Base-by-base conservation (phyloP, 768 basidiomycete genomes). In the Mycena venus region DNA sequence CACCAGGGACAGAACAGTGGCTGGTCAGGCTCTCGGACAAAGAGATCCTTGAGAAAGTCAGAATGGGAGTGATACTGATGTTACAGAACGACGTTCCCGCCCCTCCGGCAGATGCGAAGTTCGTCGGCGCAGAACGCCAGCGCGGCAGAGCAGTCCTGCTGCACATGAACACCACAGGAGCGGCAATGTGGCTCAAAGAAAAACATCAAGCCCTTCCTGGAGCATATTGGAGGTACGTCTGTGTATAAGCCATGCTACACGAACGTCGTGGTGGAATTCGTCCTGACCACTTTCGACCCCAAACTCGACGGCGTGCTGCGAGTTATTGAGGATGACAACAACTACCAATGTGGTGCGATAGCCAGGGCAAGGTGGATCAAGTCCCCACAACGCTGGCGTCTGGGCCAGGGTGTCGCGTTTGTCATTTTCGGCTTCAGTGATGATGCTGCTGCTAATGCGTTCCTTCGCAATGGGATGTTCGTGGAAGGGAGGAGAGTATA, bases 311-410 rank as follows among this genome's bases (percentile, higher is more conserved):
- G 31, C 0, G 59, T 27, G 0, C 49, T 77, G 2, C 21, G 47
- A 0, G 36, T 21, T 3, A 55, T 80, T 0, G 81, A 83, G 42
- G 14, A 47, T 0, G 70, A 75, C n/a, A 80, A 72, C 27, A 59
- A 59, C 21, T 38, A 80, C 1, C 34, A 17, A 7, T 0, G 29
- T 0, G 67, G 70, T 0, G 29, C 47, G 8, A 73, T 84, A 1
- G 40, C 34, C 0, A 31, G n/a, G 1, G 77, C 79, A 0, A 58
- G 70, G 8, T 86, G 75, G 78, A 78, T 85, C 12, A 84, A 84
- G 49, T 74, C 79, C 0, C 14, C 61, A 0, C 67, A 78, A 14
- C 32, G 64, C 0, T 68, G 81, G 1, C 12, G 14, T 0, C 32
- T 17, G 4, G 66, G 59, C 0, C 85, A 84, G 65, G 55, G 38